Conservation (phyloP, 192 early-diverging fungal genomes). For the Dispira simplex region DNA sequence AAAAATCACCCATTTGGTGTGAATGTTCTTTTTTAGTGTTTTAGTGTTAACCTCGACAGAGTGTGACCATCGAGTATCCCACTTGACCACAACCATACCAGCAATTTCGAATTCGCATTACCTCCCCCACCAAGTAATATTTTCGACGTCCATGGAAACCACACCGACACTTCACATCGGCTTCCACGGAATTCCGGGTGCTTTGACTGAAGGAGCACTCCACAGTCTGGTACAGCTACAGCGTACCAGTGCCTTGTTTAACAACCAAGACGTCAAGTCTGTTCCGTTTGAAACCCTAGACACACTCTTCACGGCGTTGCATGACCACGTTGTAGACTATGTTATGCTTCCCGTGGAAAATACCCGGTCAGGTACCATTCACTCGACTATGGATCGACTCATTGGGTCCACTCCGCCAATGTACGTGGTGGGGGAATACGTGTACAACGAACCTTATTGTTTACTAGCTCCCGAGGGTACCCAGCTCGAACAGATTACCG, state of each 20-base stretch:
- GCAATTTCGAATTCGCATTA: no score
- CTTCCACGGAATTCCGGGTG: not conserved
- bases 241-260: not conserved
- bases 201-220: not conserved
- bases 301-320: not conserved
- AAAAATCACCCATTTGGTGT: no score
- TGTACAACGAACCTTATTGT: slow-evolving; percentile 7
- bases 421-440: slow-evolving; percentile 8
- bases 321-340: not conserved
- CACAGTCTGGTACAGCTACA: not conserved
- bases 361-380: slow-evolving; percentile 9
- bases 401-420: not conserved
- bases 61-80: no score
- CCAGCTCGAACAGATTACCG: not conserved
- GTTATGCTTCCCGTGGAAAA: slow-evolving; percentile 11
- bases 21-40: no score
- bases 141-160: no score
- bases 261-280: not conserved
- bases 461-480: slow-evolving; percentile 5
- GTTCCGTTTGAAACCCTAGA: not conserved
- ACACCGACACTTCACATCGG: no score
- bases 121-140: no score
- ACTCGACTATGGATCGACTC: not conserved
- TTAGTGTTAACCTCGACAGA: no score
- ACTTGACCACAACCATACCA: no score